Base-by-base conservation (phyloP, 371 early-diverging fungal genomes). In the Apophysomyces sp. region DNA sequence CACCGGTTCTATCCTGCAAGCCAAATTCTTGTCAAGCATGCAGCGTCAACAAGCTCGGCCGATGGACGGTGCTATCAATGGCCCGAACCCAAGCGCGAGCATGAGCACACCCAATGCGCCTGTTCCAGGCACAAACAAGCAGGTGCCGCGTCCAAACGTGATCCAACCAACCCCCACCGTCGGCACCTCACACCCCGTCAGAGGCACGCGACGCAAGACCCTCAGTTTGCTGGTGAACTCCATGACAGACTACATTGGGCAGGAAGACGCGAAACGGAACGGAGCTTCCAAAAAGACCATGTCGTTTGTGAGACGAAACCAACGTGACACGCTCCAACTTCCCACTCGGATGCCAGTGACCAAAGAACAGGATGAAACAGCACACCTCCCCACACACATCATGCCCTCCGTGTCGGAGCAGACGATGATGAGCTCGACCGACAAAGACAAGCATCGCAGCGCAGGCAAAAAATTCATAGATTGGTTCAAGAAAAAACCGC, bases 381-480 rank as follows among this genome's bases (percentile, higher is more conserved):
- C 41, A 16, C 49, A 34, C 13, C 1, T 44, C 9, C 60, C 24
- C 16, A 57, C 52, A 29, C 30, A 32, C 30, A 60, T 67, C 44
- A 57, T 62, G 57, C 71, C 71, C n/a, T 76, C 71, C 13, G 70
- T 68, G 37, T 78, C 67, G 49, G 76, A 77, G 39, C 77, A 77
- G 16, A 67, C 61, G 44, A 49, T 66, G 1, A 62, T 65, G 3
- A 51, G 54, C 27, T 41, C 32, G 12, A 56, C 30, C 18, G 67
- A 65, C n/a, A 75, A 69, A 56, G 80, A 73, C 24, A 72, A 72
- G 16, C 78, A 72, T 13, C 66, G 72, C 9, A 81, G 78, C 52
- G 74, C 88, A 8, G 88, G 86, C 24, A 86, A 86, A 55, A 87
- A 88, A 65, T 71, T 89, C 21, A 86, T 89, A 77, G 87, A 87